Percentiles rank a stretch among this genome's conserved stretches.
These are phyloP conservation scores for Plasmodium falciparum DNA, from an alignment of 169 alveolate genomes.

Conservation along the genomic window DNA sequence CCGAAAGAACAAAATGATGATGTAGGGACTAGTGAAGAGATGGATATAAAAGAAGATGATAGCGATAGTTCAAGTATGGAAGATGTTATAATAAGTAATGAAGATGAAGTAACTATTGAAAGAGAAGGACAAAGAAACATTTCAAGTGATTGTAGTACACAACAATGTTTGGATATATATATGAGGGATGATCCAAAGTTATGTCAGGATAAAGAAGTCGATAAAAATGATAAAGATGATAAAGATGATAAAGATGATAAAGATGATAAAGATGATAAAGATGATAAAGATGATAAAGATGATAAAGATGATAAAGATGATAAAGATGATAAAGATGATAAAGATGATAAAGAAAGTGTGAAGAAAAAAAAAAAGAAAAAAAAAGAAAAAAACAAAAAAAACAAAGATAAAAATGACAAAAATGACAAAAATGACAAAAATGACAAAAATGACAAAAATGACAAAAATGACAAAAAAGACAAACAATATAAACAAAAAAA, in stretches of 20 bases:
- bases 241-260: background rate
- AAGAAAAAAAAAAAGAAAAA: background rate
- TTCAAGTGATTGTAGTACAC: background rate
- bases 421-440: no score
- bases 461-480: no score
- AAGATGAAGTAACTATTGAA: background rate
- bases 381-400: background rate
- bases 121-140: background rate
- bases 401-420: background rate
- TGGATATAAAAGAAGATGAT: no score
- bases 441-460: no score
- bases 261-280: background rate
- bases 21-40: no score
- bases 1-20: no score
- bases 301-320: background rate
- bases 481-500: no score
- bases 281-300: background rate
- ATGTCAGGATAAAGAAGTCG: background rate
- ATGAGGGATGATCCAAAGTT: background rate
- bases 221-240: background rate
- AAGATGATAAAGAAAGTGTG: background rate
- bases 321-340: background rate
- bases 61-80: background rate
- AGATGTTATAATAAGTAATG: background rate
- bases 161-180: background rate